Conservation (phyloP, 108 stramenopile genomes). For the Nannochloropsis oceanica region DNA sequence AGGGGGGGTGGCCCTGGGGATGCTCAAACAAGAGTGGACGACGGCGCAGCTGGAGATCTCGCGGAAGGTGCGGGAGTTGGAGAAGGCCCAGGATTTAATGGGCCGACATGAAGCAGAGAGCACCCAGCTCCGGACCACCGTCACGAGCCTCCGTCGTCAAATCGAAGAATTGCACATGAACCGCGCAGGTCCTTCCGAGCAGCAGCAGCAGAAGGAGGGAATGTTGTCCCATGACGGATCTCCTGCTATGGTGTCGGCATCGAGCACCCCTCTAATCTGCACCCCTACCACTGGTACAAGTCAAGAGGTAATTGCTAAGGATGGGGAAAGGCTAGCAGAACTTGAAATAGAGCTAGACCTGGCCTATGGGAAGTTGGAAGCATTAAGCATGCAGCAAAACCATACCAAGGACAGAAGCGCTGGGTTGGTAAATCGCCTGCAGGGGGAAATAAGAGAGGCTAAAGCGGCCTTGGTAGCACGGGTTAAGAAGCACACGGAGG, state of each 20-base stretch:
- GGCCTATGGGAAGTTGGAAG: background rate
- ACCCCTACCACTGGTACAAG: background rate
- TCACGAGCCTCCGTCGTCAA: background rate
- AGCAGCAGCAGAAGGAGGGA: background rate
- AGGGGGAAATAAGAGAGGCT: background rate
- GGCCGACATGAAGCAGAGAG: background rate
- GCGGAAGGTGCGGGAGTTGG: background rate
- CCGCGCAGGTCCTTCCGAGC: background rate
- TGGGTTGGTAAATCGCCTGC: background rate
- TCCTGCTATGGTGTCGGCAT: background rate
- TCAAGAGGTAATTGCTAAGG: background rate
- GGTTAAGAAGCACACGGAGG: background rate
- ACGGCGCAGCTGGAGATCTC: background rate
- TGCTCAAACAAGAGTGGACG: background rate
- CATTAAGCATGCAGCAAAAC: background rate
- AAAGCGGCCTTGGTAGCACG: background rate
- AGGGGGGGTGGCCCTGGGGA: background rate
- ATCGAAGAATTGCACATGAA: background rate
- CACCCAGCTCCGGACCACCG: background rate
- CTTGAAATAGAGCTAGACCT: background rate
- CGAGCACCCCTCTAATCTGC: background rate
- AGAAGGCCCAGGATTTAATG: background rate
- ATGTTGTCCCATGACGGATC: background rate
- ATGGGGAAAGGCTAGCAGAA: background rate
- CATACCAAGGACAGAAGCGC: background rate